Evolutionary conservation across 2,329 filamentous ascomycete genomes (phyloP).

Genomic region (Trichoderma endophyticum): DNA sequence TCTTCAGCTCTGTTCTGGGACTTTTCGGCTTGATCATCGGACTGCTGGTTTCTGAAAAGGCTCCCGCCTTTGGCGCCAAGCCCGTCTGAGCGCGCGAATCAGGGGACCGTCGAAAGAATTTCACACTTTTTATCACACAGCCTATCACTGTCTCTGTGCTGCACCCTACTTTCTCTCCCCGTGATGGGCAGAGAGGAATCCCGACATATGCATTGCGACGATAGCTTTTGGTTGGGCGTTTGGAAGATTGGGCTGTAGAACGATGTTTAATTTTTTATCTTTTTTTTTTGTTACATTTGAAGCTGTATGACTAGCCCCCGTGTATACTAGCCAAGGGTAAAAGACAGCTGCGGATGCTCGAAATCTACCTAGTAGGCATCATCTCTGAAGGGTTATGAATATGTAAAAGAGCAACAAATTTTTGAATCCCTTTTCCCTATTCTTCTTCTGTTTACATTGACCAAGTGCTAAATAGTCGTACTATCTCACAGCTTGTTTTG

Average conservation of each 20-base stretch:
- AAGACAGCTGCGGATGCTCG: slow-evolving; percentile 24
- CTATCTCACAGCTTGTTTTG: neutral
- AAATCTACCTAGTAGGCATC: neutral
- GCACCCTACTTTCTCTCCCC: neutral
- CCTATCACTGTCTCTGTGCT: neutral
- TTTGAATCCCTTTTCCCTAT: neutral
- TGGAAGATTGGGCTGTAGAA: slow-evolving; percentile 36
- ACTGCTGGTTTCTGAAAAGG: slow-evolving; percentile 81
- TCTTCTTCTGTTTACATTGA: neutral
- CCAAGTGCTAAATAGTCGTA: neutral
- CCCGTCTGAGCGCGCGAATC: neutral
- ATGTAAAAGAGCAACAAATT: neutral
- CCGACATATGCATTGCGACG: slow-evolving; percentile 35
- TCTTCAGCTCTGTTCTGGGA: slow-evolving; percentile 96
- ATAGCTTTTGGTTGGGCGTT: slow-evolving; percentile 41
- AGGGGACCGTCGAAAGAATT: slow-evolving; percentile 4
- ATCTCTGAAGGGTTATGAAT: neutral
- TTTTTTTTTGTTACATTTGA: slow-evolving; percentile 22
- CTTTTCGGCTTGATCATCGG: slow-evolving; percentile 96
- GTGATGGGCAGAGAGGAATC: slow-evolving; percentile 22
- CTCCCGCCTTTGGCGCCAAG: slow-evolving; percentile 39
- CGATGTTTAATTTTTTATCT: slow-evolving; percentile 29
- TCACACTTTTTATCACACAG: slow-evolving; percentile 6
- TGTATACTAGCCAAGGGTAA: slow-evolving; percentile 35
- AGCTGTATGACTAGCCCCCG: slow-evolving; percentile 36